Percentiles rank a stretch among this genome's conserved stretches.
phyloP scores from a whole-genome alignment of 176 grass and related monocot species.

The Carex pumila region DNA sequence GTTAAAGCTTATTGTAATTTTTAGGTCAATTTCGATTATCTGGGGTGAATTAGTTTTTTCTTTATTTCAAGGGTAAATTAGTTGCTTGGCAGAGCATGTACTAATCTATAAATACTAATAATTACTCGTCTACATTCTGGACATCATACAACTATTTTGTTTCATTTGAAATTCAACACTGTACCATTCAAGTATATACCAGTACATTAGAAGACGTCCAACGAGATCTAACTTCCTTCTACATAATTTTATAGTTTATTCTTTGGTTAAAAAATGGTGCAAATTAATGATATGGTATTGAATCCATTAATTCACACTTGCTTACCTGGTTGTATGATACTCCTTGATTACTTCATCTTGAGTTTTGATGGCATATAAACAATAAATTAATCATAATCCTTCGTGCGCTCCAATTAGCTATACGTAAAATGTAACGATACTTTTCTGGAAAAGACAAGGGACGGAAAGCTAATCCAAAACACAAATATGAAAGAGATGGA shows the following conservation, averaged over 20 bases:
- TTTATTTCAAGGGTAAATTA: too few relatives aligned
- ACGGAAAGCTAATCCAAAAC: too few relatives aligned
- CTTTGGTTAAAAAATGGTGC: not conserved
- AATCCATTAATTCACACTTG: too few relatives aligned
- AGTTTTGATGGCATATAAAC: not conserved
- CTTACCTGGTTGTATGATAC: not conserved
- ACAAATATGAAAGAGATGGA: too few relatives aligned
- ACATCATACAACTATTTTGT: not conserved
- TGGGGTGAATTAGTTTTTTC: too few relatives aligned
- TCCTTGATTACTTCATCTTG: not conserved
- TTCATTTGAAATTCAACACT: not conserved
- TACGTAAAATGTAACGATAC: too few relatives aligned
- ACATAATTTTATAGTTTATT: not conserved
- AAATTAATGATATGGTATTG: not conserved
- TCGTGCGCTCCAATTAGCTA: constrained; percentile 29
- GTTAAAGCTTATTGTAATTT: too few relatives aligned
- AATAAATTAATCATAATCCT: constrained; percentile 31
- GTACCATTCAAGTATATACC: not conserved
- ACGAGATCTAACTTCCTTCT: not conserved
- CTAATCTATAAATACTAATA: too few relatives aligned
- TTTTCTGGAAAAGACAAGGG: too few relatives aligned
- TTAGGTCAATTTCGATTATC: too few relatives aligned
- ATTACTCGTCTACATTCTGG: not conserved
- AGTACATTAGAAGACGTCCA: not conserved
- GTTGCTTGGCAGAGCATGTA: too few relatives aligned